A percentile compares a stretch with the other conserved stretches of the same genome.
Conservation (phyloP, 257 asterid species). For the Lycium barbarum region DNA sequence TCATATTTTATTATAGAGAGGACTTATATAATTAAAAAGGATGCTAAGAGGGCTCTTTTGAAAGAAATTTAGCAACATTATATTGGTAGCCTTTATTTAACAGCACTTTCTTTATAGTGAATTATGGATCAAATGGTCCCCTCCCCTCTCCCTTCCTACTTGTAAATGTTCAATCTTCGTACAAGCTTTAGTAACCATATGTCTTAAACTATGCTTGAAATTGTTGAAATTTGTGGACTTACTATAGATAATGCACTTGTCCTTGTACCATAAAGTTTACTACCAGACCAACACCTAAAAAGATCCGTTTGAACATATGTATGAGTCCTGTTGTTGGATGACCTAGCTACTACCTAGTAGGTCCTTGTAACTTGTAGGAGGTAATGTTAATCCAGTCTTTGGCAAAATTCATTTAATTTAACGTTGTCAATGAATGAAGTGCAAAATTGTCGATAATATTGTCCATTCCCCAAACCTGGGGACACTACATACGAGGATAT, state of each 20-base stretch:
- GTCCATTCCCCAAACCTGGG: neutral
- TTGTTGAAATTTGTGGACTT: too few relatives aligned
- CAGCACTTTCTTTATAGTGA: conserved; percentile 3
- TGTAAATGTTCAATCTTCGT: conserved; percentile 28
- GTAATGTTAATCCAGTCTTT: neutral
- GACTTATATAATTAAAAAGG: neutral
- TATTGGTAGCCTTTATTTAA: conserved; percentile 32
- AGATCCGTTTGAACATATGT: neutral
- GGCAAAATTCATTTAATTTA: neutral
- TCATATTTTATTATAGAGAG: neutral
- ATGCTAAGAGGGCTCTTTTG: too few relatives aligned
- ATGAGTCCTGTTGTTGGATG: conserved; percentile 14
- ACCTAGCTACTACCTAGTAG: neutral
- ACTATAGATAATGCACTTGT: too few relatives aligned
- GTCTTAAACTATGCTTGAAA: neutral
- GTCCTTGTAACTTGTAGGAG: neutral
- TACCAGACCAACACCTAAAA: neutral
- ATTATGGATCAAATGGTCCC: conserved; percentile 49
- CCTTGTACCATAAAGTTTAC: neutral
- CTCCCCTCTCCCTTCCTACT: neutral
- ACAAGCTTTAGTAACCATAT: conserved; percentile 31
- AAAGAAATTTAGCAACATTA: neutral
- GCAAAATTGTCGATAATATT: neutral
- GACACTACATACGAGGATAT: neutral
- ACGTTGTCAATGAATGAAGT: neutral